Evolutionary conservation across 1,284 basidiomycete genomes (phyloP), one percentile per base, ranked within the genome.

Genomic region (Pseudozyma pruni): DNA sequence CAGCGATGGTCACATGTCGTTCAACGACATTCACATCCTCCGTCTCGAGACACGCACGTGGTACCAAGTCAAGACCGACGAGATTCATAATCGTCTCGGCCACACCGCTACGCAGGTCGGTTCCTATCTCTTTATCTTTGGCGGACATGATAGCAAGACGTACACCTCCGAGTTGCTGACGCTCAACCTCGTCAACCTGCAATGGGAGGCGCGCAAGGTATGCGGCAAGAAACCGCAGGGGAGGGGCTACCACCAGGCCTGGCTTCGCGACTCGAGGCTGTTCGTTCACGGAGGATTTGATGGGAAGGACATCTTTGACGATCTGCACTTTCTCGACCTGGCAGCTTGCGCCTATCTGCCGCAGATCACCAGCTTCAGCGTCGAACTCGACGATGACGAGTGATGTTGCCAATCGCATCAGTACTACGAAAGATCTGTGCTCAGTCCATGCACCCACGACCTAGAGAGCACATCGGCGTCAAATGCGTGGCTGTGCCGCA

Each of bases 221-320:
- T 85, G 87, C 16, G 93, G 93, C 2, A 87, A 86, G 54, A 78
- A 83, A 23, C 92, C 91, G 0, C 86, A 86, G 8, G 85, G 88
- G 3, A 87, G 93, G 35, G 93, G 92, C 3, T 94, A 95, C 82
- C 92, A 93, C 76, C 88, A 89, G 17, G 86, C 91, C 0, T 84
- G 93, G 39, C 85, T 94, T 14, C 89, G 91, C 7, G 93, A 96
- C 82, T 90, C 90, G 57, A 86, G 93, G 6, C 83, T 95, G 4
- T 92, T 93, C 83, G 84, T 94, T 31, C 91, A 93, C 75, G 93
- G 93, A 32, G 93, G 93, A 34, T 94, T 91, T 80, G 91, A 94
- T 64, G 93, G 92, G 3, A 86, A 87, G 31, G 86, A 86, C 2
- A 89, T 92, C 11, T 93, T 89, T 78, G 91, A 93, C 74, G 93